These are phyloP conservation scores for Coniella lustricola DNA, from an alignment of 2,329 filamentous ascomycete genomes.

Conservation along the genomic window DNA sequence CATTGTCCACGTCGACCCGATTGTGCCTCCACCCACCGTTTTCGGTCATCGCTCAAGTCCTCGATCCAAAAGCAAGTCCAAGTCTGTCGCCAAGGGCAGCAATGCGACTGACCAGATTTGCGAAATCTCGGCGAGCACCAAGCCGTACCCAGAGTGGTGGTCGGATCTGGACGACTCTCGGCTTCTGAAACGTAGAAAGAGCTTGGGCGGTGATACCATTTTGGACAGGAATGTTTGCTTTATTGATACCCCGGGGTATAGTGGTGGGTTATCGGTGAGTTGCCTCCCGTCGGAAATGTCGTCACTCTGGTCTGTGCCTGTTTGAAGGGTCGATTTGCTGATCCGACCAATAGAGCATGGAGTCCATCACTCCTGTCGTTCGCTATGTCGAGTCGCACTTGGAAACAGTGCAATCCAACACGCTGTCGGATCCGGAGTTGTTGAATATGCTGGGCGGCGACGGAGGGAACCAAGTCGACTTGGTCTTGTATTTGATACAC, in stretches of 20 bases:
- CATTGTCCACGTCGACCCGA: constrained; percentile 84
- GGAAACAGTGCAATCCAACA: constrained; percentile 53
- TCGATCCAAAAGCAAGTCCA: constrained; percentile 10
- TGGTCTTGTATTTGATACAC: constrained; percentile 73
- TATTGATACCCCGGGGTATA: constrained; percentile 71
- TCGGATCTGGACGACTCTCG: constrained; percentile 63
- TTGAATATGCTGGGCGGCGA: constrained; percentile 71
- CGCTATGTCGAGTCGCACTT: constrained; percentile 69
- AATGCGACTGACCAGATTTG: constrained; percentile 39
- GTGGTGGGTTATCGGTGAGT: constrained; percentile 45
- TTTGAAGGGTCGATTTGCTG: constrained; percentile 3
- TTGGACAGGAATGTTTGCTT: constrained; percentile 92
- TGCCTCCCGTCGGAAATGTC: background rate
- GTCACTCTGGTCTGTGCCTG: background rate
- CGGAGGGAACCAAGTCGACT: constrained; percentile 78
- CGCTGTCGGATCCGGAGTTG: constrained; percentile 67
- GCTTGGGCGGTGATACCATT: constrained; percentile 66
- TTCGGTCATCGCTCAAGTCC: constrained; percentile 20
- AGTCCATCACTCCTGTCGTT: constrained; percentile 52
- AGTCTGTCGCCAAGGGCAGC: constrained; percentile 17
- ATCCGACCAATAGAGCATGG: constrained; percentile 36
- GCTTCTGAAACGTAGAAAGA: constrained; percentile 57
- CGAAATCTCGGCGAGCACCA: constrained; percentile 73
- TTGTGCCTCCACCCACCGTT: constrained; percentile 28
- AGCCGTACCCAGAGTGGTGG: constrained; percentile 86